Conservation (phyloP, 1,284 basidiomycete species). For the Trichosporon sp. region DNA sequence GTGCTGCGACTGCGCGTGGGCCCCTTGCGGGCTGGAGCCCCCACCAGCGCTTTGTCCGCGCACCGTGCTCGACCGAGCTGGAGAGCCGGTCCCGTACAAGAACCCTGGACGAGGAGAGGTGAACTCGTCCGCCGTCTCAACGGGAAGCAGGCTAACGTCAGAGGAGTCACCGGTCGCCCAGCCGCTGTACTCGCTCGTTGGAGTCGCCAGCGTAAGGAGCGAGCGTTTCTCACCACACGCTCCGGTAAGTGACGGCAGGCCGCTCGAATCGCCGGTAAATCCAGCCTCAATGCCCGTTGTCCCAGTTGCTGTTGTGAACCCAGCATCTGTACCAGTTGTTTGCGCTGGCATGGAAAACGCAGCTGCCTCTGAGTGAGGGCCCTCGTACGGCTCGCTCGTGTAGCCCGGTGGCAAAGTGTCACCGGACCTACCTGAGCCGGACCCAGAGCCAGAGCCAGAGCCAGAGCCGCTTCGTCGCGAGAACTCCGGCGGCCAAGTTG, state of each 20-base stretch:
- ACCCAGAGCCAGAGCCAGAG: not conserved
- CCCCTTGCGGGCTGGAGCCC: not conserved
- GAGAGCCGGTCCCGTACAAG: not conserved
- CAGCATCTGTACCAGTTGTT: not conserved
- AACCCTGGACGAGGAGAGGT: not conserved
- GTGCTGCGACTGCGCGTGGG: not conserved
- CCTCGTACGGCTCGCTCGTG: not conserved
- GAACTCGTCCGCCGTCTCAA: not conserved
- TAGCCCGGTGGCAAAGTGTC: not conserved
- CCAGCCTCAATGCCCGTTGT: not conserved
- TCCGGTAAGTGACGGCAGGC: not conserved
- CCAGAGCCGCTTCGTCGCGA: not conserved
- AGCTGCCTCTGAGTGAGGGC: not conserved
- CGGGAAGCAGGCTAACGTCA: not conserved
- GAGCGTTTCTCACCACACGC: not conserved
- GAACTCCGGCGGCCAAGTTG: not conserved
- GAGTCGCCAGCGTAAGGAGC: not conserved
- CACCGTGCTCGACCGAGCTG: not conserved
- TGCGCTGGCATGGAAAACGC: not conserved
- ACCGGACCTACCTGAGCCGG: not conserved
- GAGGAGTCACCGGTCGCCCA: slow-evolving; percentile 1
- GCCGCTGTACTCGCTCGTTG: not conserved
- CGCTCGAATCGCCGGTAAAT: not conserved
- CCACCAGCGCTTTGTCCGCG: not conserved
- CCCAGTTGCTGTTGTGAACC: not conserved